Evolutionary conservation across 164 flowering plant genomes (phyloP), one percentile per base, ranked within the genome.

Genomic region (Buxus sempervirens): DNA sequence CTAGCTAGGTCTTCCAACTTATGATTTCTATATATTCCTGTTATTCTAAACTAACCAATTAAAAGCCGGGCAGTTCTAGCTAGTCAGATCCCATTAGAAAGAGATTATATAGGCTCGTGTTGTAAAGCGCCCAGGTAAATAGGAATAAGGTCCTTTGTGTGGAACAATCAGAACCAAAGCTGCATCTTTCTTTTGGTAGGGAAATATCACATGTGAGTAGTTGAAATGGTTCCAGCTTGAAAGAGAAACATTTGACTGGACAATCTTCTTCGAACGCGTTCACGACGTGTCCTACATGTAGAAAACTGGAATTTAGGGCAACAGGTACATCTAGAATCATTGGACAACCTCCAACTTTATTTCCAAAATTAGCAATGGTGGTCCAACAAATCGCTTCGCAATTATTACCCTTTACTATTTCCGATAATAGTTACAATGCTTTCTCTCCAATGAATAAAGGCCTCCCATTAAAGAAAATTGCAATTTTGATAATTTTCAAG

Each of bases 231-330:
- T 70, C 66, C 5, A 21, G 51, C 77, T 65, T 0, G 66, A 73
- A 63, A 60, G 69, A 70, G 82, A 61, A 78, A 71, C 63, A n/a
- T 60, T n/a, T 27, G 32, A 16, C 54, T 45, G 20, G 60, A 28
- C 25, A 62, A 21, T 53, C 60, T 55, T 61, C 38, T 58, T 19
- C 48, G 41, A 16, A 49, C 54, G 19, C 68, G 12, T 70, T 66
- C 68, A 32, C 51, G 59, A 68, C 68, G 60, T 58, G 60, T 8
- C 23, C 26, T 64, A 2, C 45, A 45, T 45, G 51, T 45, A 45
- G 51, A 45, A 45, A 61, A 21, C 13, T 18, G 32, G 7, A 61
- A 6, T 16, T 2, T 36, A n/a, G 10, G 6, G 24, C 38, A 38
- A 16, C 48, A 49, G 28, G 38, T 60, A 25, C 22, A 60, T 14